phyloP scores from a whole-genome alignment of 179 eudicot species.

The Silene coronaria region DNA sequence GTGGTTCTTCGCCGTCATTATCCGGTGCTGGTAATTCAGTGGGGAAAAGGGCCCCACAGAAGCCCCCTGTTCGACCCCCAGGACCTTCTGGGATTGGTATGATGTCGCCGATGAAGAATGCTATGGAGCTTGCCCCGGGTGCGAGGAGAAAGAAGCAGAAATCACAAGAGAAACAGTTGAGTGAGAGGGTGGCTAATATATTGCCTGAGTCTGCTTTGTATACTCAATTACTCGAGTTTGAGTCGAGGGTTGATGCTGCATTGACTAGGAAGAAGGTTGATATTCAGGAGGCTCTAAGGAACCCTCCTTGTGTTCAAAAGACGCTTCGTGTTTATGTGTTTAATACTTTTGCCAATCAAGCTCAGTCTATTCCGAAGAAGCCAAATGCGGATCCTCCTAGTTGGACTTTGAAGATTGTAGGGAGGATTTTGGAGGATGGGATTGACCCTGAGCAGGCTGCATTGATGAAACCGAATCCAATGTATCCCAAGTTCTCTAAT shows the following conservation, averaged over 20 bases:
- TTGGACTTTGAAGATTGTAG: constrained; percentile 83
- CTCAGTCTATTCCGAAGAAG: constrained; percentile 55
- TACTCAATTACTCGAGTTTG: constrained; percentile 92
- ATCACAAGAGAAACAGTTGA: constrained; percentile 68
- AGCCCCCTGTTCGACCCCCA: constrained; percentile 61
- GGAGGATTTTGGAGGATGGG: constrained; percentile 95
- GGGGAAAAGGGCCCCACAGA: constrained; percentile 48
- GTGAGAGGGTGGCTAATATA: constrained; percentile 67
- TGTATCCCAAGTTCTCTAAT: constrained; percentile 76
- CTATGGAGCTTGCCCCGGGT: constrained; percentile 65
- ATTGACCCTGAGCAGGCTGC: constrained; percentile 73
- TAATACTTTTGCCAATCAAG: constrained; percentile 77
- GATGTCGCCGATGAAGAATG: constrained; percentile 53
- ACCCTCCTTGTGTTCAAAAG: constrained; percentile 75
- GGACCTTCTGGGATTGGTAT: constrained; percentile 40
- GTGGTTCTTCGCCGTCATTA: constrained; percentile 46
- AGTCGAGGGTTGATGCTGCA: constrained; percentile 88
- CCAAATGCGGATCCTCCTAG: constrained; percentile 77
- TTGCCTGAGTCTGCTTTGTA: constrained; percentile 89
- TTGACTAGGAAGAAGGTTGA: constrained; percentile 72
- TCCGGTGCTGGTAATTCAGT: constrained; percentile 40
- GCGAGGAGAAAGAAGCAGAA: constrained; percentile 67
- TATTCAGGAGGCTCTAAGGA: constrained; percentile 83
- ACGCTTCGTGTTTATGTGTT: constrained; percentile 85
- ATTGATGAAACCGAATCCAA: constrained; percentile 49